Conservation (phyloP, 768 basidiomycete genomes). For the Lentinula sp. region DNA sequence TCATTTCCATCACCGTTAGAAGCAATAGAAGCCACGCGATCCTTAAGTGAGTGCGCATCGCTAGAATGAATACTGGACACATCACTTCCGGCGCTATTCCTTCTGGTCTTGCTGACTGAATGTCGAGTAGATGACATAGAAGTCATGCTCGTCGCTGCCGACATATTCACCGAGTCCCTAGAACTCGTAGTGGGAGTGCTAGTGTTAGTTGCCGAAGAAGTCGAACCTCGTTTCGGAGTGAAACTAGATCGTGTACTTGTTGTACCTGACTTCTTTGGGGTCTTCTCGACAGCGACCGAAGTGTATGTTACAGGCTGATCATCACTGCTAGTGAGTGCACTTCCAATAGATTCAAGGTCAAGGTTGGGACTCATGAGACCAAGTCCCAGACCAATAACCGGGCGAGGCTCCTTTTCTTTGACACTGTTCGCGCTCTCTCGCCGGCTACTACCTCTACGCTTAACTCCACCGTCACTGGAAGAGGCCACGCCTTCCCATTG, state of each 20-base stretch:
- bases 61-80: constrained; percentile 68
- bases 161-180: constrained; percentile 81
- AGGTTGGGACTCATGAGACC: constrained; percentile 26
- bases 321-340: constrained; percentile 47
- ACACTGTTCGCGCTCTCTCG: constrained; percentile 31
- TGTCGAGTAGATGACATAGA: constrained; percentile 76
- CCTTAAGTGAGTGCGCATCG: constrained; percentile 58
- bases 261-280: constrained; percentile 57
- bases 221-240: constrained; percentile 82
- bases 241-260: constrained; percentile 62
- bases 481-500: constrained; percentile 74
- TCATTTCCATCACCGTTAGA: constrained; percentile 55
- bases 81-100: constrained; percentile 87
- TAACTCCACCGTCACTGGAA: constrained; percentile 17
- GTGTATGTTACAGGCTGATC: constrained; percentile 36
- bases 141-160: constrained; percentile 70
- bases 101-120: constrained; percentile 57
- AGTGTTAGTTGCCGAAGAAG: constrained; percentile 82
- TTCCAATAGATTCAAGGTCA: constrained; percentile 38
- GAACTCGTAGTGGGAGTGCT: constrained; percentile 77
- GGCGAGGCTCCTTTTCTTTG: constrained; percentile 41
- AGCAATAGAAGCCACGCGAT: constrained; percentile 59
- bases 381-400: constrained; percentile 28
- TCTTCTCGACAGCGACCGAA: constrained; percentile 48
- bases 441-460: constrained; percentile 29